These are phyloP conservation scores for Apiospora kogelbergensis DNA, from an alignment of 2,329 filamentous ascomycete species.

Conservation along the genomic window DNA sequence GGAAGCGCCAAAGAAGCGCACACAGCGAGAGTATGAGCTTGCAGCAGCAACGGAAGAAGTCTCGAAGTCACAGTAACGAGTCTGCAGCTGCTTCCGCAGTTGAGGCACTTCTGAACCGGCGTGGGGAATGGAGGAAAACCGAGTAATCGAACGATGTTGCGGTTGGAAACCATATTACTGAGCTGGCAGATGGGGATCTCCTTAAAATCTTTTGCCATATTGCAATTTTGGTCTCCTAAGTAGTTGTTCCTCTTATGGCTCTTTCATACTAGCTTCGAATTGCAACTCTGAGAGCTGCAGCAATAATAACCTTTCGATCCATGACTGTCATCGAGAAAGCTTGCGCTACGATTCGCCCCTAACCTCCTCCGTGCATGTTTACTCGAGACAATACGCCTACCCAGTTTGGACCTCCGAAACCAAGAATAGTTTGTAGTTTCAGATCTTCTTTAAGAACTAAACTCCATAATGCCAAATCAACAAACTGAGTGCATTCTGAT, in stretches of 20 bases:
- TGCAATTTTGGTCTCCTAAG: neutral
- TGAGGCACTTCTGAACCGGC: neutral
- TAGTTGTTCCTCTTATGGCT: neutral
- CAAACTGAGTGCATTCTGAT: neutral
- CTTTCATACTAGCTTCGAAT: neutral
- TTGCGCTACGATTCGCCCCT: accelerated
- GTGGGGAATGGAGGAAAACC: neutral
- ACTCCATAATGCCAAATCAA: neutral
- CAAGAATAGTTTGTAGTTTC: too few species aligned
- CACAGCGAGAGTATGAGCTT: neutral
- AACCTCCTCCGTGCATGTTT: too few species aligned
- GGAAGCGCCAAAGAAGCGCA: neutral
- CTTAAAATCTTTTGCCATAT: neutral
- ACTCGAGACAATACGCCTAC: too few species aligned
- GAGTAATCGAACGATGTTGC: neutral
- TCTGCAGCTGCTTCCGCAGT: too few species aligned
- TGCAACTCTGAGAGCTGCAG: neutral
- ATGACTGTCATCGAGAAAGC: neutral
- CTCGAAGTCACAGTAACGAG: neutral
- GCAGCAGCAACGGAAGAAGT: neutral
- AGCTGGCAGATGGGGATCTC: neutral
- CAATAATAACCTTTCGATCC: neutral
- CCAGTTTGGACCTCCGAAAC: too few species aligned
- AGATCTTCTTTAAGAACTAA: neutral
- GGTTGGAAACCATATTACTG: neutral